Conservation (phyloP, 1,284 basidiomycete species). For the Neonothopanus nambi region DNA sequence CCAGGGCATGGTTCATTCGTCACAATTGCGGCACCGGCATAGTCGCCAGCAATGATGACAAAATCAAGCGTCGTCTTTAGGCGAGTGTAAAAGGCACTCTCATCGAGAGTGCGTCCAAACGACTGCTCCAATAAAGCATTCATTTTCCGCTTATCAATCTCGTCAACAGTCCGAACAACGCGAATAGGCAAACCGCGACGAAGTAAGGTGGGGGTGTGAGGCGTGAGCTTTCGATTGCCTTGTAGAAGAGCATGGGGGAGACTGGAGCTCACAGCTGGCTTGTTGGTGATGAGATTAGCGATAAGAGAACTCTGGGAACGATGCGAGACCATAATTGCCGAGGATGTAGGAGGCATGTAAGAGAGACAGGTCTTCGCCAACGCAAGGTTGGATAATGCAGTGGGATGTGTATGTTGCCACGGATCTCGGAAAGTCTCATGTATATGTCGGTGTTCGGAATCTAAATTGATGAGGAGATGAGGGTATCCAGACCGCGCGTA, state of each 20-base stretch:
- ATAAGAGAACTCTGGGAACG: slow-evolving; percentile 95
- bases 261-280: slow-evolving; percentile 94
- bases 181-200: slow-evolving; percentile 87
- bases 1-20: slow-evolving; percentile 71
- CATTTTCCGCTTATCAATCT: slow-evolving; percentile 79
- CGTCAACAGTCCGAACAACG: slow-evolving; percentile 66
- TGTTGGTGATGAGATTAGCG: slow-evolving; percentile 97
- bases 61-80: slow-evolving; percentile 84
- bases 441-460: slow-evolving; percentile 88
- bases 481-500: slow-evolving; percentile 95
- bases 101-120: slow-evolving; percentile 79
- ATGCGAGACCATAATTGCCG: slow-evolving; percentile 96
- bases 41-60: slow-evolving; percentile 94
- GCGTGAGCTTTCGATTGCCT: slow-evolving; percentile 80
- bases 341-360: slow-evolving; percentile 93
- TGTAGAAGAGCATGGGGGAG: slow-evolving; percentile 91
- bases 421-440: slow-evolving; percentile 78
- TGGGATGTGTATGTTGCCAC: slow-evolving; percentile 84
- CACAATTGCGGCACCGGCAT: slow-evolving; percentile 93
- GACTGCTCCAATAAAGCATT: slow-evolving; percentile 83
- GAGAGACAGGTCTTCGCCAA: slow-evolving; percentile 86
- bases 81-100: slow-evolving; percentile 77
- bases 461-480: slow-evolving; percentile 94
- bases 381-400: slow-evolving; percentile 86
- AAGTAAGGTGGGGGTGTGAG: slow-evolving; percentile 91